These are phyloP conservation scores for Cicer yamashitae DNA, from an alignment of 306 rosid genomes.

Conservation along the genomic window DNA sequence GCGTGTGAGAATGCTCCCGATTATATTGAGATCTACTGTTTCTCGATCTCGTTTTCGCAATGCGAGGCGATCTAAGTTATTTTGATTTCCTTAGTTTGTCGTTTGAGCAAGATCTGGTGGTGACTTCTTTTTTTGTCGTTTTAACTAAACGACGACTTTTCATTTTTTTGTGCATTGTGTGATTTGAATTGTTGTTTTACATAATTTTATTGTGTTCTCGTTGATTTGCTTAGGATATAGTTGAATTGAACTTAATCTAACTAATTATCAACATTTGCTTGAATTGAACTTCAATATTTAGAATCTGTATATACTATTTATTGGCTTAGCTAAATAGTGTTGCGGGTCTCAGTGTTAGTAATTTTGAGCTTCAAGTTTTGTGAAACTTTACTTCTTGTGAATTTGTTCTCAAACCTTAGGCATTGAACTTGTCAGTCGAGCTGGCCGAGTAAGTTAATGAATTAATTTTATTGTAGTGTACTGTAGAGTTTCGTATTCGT, in stretches of 20 bases:
- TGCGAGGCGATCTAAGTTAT: constrained; percentile 33
- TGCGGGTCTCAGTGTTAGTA: constrained; percentile 17
- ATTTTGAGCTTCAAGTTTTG: constrained; percentile 24
- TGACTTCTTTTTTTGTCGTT: constrained; percentile 24
- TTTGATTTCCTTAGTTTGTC: constrained; percentile 10
- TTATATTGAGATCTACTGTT: constrained; percentile 38
- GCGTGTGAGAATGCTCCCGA: constrained; percentile 20
- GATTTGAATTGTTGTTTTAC: background rate
- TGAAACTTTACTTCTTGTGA: constrained; percentile 34
- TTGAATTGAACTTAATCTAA: background rate
- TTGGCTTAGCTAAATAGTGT: constrained; percentile 12
- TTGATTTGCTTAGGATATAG: constrained; percentile 21
- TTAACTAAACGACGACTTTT: constrained; percentile 8
- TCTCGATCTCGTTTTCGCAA: constrained; percentile 28
- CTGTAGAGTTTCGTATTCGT: constrained; percentile 4
- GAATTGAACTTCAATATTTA: constrained; percentile 15
- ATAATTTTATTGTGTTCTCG: background rate
- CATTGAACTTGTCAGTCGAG: constrained; percentile 31
- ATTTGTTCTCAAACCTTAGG: constrained; percentile 23
- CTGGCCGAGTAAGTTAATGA: constrained; percentile 23
- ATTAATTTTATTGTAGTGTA: constrained; percentile 25
- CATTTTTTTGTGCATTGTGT: constrained; percentile 5
- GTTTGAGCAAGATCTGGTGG: constrained; percentile 51
- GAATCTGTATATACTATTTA: background rate
- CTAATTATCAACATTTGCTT: background rate